A percentile compares a stretch with the other conserved stretches of the same genome.
Conservation (phyloP, 345 rosid species). For the Mangifera indica region DNA sequence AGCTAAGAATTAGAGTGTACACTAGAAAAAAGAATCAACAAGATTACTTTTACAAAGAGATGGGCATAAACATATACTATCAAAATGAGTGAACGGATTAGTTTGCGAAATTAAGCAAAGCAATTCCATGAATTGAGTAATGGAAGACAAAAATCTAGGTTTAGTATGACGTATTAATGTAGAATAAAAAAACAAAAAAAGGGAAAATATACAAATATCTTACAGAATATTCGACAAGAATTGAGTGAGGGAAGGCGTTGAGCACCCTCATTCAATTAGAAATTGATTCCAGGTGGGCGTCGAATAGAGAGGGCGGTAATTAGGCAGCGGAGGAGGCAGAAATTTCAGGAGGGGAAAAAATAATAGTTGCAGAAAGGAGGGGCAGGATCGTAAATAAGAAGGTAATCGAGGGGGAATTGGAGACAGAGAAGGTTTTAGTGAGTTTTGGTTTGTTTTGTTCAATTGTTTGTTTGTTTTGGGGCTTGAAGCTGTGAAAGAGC, state of each 20-base stretch:
- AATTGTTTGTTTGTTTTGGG: conserved; percentile 6
- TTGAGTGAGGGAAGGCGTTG: conserved; percentile 5
- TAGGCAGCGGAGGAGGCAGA: conserved; percentile 21
- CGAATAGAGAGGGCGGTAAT: conserved; percentile 11
- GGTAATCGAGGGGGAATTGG: conserved; percentile 21
- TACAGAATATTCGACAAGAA: conserved; percentile 31
- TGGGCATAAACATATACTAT: not conserved
- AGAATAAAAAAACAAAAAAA: not conserved
- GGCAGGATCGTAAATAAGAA: conserved; percentile 37
- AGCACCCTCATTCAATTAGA: conserved; percentile 12
- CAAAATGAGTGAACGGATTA: conserved; percentile 5
- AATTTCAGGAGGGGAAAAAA: conserved; percentile 22
- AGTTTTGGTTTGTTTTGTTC: conserved; percentile 4
- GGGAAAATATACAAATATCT: conserved; percentile 10
- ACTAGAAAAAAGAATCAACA: not conserved
- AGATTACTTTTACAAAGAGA: not conserved
- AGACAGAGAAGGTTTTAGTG: conserved; percentile 12
- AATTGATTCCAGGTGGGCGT: conserved; percentile 6
- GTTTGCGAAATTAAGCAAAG: not conserved
- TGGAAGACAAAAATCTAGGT: conserved; percentile 12
- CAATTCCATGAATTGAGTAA: not conserved
- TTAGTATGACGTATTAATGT: not conserved
- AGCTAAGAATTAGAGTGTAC: not conserved
- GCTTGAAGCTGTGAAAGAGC: conserved; percentile 13
- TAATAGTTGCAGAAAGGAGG: conserved; percentile 10